Conservation (phyloP, 2,329 filamentous ascomycete genomes). For the Thermomyces lanuginosus region DNA sequence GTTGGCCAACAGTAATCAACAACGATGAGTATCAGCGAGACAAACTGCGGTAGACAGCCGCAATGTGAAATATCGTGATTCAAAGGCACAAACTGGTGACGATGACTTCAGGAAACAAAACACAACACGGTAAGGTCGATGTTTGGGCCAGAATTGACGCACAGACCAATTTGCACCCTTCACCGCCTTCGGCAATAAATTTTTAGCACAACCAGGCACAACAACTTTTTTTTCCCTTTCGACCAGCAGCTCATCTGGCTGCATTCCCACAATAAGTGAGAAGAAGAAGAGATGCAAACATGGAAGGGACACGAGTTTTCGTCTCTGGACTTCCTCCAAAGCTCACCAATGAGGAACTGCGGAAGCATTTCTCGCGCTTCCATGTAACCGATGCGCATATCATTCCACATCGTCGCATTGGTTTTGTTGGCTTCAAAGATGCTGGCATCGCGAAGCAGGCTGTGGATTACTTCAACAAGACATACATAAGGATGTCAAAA, state of each 20-base stretch:
- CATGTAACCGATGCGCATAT: slow-evolving; percentile 84
- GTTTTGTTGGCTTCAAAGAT: slow-evolving; percentile 85
- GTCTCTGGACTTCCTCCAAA: slow-evolving; percentile 63
- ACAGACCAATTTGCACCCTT: slow-evolving; percentile 4
- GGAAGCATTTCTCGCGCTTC: slow-evolving; percentile 70
- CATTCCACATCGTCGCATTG: slow-evolving; percentile 76
- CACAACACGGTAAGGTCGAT: too few species aligned
- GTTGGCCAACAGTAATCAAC: slow-evolving; percentile 8
- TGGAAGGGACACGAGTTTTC: slow-evolving; percentile 66
- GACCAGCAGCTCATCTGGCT: slow-evolving; percentile 7
- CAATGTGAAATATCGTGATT: too few species aligned
- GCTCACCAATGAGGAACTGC: slow-evolving; percentile 69
- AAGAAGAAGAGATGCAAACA: slow-evolving; percentile 16
- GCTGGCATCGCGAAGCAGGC: slow-evolving; percentile 64
- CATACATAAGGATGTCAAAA: slow-evolving; percentile 91
- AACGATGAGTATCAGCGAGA: too few species aligned
- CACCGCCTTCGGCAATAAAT: slow-evolving; percentile 23
- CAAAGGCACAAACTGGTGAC: too few species aligned
- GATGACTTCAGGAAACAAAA: too few species aligned
- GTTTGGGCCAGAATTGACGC: too few species aligned
- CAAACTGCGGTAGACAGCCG: too few species aligned
- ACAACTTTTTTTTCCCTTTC: slow-evolving; percentile 6
- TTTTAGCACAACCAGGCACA: too few species aligned
- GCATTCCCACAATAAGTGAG: slow-evolving; percentile 8
- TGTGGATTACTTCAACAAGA: slow-evolving; percentile 87